A percentile compares a stretch with the other conserved stretches of the same genome.
These are phyloP conservation scores for Trichoderma simmonsii DNA, from an alignment of 2,329 filamentous ascomycete genomes.

Conservation along the genomic window DNA sequence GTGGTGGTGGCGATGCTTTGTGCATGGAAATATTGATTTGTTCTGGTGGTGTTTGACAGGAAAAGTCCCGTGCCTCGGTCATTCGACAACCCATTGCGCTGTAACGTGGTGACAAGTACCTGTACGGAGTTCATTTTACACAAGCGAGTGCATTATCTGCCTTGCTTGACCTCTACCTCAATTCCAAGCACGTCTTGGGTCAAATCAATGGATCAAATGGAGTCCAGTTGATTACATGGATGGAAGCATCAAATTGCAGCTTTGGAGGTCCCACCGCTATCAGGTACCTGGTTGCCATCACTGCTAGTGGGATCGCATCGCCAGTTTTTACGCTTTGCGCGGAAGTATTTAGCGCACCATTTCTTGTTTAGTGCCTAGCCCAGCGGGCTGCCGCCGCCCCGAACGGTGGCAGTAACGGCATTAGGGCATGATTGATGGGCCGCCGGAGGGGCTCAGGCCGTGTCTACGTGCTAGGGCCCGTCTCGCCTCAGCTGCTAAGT, in stretches of 20 bases:
- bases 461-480: neutral
- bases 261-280: neutral
- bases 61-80: neutral
- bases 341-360: neutral
- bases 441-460: neutral
- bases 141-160: neutral
- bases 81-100: neutral
- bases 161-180: neutral
- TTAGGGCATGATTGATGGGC: neutral
- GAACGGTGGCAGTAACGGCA: conserved; percentile 11
- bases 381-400: conserved; percentile 2
- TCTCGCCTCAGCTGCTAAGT: neutral
- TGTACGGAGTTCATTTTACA: neutral
- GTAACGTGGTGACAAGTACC: neutral
- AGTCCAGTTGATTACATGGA: neutral
- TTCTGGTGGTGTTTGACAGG: neutral
- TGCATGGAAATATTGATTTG: neutral
- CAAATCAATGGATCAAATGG: neutral
- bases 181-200: neutral
- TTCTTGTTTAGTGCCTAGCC: neutral
- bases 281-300: neutral
- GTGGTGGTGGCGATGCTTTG: neutral
- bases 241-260: neutral
- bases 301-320: conserved; percentile 1
- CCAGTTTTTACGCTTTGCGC: conserved; percentile 7